Evolutionary conservation across 2,329 filamentous ascomycete species (phyloP).

Genomic region (Chaetomium sp.): DNA sequence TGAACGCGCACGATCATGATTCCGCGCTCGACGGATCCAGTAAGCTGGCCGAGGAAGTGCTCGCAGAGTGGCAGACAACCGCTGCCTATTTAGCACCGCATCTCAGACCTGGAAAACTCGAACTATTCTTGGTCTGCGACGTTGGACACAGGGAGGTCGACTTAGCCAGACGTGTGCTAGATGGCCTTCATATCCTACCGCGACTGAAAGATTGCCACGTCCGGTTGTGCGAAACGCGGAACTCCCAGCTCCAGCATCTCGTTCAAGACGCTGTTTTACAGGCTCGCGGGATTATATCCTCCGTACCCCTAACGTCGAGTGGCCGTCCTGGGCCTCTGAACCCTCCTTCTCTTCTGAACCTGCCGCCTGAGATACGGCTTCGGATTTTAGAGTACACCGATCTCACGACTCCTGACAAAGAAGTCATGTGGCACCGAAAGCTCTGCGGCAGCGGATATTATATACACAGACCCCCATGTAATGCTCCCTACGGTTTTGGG

Average conservation of each 20-base stretch:
- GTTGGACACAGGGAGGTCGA: background rate
- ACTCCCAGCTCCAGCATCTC: constrained; percentile 5
- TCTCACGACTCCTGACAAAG: constrained; percentile 30
- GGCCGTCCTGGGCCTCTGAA: too few relatives aligned
- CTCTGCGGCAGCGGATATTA: background rate
- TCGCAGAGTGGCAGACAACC: constrained; percentile 7
- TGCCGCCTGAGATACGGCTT: constrained; percentile 32
- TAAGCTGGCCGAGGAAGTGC: background rate
- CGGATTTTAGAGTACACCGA: constrained; percentile 34
- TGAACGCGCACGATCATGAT: background rate
- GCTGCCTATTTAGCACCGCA: background rate
- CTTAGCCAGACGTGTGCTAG: background rate
- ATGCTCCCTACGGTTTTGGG: background rate
- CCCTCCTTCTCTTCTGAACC: constrained; percentile 13
- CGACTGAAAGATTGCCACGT: constrained; percentile 20
- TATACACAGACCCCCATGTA: background rate
- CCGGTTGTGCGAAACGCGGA: background rate
- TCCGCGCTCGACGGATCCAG: background rate
- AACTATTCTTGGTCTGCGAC: constrained; percentile 20
- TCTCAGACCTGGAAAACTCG: constrained; percentile 12
- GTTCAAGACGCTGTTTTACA: background rate
- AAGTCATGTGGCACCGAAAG: constrained; percentile 28
- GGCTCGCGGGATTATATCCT: background rate
- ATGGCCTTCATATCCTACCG: constrained; percentile 8
- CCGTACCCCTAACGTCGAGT: background rate